Conservation (phyloP, 2,329 filamentous ascomycete species). For the Penicillium verrucosum region DNA sequence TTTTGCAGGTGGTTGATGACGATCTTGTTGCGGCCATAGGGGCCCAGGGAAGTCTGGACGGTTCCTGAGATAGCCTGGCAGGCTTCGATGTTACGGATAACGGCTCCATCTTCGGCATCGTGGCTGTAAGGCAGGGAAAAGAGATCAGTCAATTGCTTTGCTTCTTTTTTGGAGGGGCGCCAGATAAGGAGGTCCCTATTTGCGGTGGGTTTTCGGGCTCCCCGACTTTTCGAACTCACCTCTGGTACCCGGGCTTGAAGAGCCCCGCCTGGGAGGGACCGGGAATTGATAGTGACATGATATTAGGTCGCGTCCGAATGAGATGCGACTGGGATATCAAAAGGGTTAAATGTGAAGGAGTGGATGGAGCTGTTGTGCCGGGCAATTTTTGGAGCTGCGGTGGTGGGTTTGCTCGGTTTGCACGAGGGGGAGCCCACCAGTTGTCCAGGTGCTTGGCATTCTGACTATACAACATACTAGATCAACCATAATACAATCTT, state of each 20-base stretch:
- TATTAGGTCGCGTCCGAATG: conserved; percentile 28
- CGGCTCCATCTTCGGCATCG: conserved; percentile 97
- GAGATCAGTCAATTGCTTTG: conserved; percentile 11
- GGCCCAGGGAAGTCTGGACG: conserved; percentile 93
- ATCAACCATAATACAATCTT: neutral
- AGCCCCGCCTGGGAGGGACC: conserved; percentile 88
- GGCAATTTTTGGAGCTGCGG: conserved; percentile 40
- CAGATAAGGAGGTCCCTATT: conserved; percentile 22
- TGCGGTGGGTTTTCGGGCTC: conserved; percentile 9
- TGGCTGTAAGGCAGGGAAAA: conserved; percentile 60
- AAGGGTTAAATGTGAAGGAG: conserved; percentile 9
- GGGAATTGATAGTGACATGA: conserved; percentile 90
- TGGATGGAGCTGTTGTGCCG: conserved; percentile 28
- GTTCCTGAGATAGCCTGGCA: conserved; percentile 94
- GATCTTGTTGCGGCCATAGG: conserved; percentile 98
- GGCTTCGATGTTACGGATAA: conserved; percentile 97
- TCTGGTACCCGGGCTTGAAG: conserved; percentile 96
- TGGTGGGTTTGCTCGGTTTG: conserved; percentile 40
- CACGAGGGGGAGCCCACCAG: conserved; percentile 32
- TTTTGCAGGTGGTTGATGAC: conserved; percentile 99
- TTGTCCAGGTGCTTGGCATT: conserved; percentile 19
- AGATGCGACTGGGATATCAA: conserved; percentile 22
- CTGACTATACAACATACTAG: neutral
- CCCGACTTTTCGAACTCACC: conserved; percentile 54
- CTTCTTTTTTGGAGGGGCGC: conserved; percentile 14